Base-by-base conservation (phyloP, 148 eudicot species). In the Rhododendron ferrugineum region DNA sequence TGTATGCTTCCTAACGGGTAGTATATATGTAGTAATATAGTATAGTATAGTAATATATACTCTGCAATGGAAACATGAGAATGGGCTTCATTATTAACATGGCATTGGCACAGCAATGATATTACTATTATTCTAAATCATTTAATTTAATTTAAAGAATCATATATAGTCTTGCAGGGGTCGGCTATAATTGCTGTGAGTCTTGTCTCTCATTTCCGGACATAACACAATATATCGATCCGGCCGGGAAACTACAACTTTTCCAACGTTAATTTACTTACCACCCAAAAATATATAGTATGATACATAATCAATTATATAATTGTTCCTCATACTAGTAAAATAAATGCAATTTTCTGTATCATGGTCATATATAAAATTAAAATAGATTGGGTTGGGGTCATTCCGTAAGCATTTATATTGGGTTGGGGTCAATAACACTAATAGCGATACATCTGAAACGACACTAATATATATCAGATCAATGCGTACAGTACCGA, bases 181-280 rank as follows among this genome's bases (percentile, higher is more conserved):
- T 86, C 90, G 86, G 88, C 91, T 83, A 88, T 90, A 80, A 86
- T 87, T 78, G 88, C 85, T 84, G 89, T 86, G 87, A 86, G 40
- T 40, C 47, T 11, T 85, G 88, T 86, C 88, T 88, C 86, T 84
- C 32, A 79, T 88, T 78, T 30, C 54, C 78, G 78, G 85, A 86
- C 78, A 74, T 9, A 6, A 37, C 78, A 74, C 78, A 74, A 37
- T n/a, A n/a, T n/a, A n/a, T n/a, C n/a, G n/a, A n/a, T 74, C 76
- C 76, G 20, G 37, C 76, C 76, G 2, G 37, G 76, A 72, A 32
- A 13, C 76, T 72, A 15, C 40, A 32, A 72, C 7, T 30, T 30
- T 72, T 30, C 76, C 40, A 14, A 32, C 40, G 5, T 72, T 28
- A 0, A 9, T 7, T 70, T 72, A 32, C 8, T 72, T 72, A 32